phyloP scores from a whole-genome alignment of 495 filamentous ascomycete genomes.

The Diplogelasinospora grovesii region DNA sequence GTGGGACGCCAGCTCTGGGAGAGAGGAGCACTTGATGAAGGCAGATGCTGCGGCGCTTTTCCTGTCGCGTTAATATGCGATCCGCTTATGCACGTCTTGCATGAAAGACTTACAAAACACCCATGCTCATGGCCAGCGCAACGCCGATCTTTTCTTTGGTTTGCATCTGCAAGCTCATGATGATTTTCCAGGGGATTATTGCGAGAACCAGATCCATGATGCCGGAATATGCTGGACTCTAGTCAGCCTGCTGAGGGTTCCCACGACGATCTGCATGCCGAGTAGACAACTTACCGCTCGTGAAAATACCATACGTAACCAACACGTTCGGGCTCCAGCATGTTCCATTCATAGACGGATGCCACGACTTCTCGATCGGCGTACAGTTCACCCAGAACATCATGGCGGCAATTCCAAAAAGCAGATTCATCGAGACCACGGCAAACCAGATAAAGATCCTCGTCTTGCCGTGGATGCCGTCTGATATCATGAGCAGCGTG shows the following conservation, averaged over 20 bases:
- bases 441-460: conserved; percentile 22
- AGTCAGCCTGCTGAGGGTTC: neutral
- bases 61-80: neutral
- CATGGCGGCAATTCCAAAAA: conserved; percentile 31
- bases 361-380: conserved; percentile 32
- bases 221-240: conserved; percentile 24
- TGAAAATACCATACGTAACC: conserved; percentile 17
- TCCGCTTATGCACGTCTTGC: too few species aligned
- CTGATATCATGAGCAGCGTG: conserved; percentile 16
- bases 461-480: conserved; percentile 18
- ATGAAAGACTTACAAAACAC: conserved; percentile 13
- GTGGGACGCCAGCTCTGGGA: conserved; percentile 16
- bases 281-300: conserved; percentile 14
- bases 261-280: too few species aligned
- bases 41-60: conserved; percentile 17
- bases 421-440: conserved; percentile 30
- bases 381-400: conserved; percentile 34
- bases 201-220: conserved; percentile 22
- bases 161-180: conserved; percentile 25
- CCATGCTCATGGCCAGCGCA: conserved; percentile 34
- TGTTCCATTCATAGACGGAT: conserved; percentile 13
- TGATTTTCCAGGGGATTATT: conserved; percentile 25
- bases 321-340: conserved; percentile 29
- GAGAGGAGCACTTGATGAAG: conserved; percentile 25
- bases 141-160: conserved; percentile 31